phyloP scores from a whole-genome alignment of 2,329 filamentous ascomycete genomes.

The Botrytis pseudocinerea region DNA sequence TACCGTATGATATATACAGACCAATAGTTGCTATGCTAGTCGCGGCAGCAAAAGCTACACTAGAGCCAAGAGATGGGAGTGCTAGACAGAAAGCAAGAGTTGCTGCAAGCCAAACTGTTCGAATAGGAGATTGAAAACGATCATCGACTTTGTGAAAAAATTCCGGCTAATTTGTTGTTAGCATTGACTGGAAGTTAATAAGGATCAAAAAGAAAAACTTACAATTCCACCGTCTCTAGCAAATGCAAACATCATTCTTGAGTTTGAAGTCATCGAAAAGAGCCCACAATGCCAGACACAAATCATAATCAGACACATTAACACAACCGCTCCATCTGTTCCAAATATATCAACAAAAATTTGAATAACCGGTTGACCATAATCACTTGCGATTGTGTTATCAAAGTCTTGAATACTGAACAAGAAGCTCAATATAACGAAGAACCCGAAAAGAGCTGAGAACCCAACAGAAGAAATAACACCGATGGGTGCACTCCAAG shows the following conservation, averaged over 20 bases:
- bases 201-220: conserved; percentile 27
- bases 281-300: conserved; percentile 63
- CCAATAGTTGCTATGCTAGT: conserved; percentile 61
- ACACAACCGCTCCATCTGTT: conserved; percentile 53
- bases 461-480: conserved; percentile 58
- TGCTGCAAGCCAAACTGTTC: conserved; percentile 58
- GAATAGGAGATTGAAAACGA: conserved; percentile 51
- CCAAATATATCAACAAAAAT: conserved; percentile 60
- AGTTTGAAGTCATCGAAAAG: conserved; percentile 58
- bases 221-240: conserved; percentile 55
- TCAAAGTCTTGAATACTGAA: conserved; percentile 61
- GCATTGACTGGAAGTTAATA: neutral
- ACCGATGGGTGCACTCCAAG: conserved; percentile 58
- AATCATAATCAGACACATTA: conserved; percentile 57
- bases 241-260: conserved; percentile 62
- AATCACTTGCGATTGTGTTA: conserved; percentile 47
- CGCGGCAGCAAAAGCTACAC: conserved; percentile 57
- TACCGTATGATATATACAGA: conserved; percentile 58
- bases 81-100: conserved; percentile 55
- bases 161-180: conserved; percentile 39
- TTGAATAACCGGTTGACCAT: conserved; percentile 57
- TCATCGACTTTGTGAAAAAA: conserved; percentile 57
- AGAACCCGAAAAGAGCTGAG: conserved; percentile 58
- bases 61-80: conserved; percentile 55
- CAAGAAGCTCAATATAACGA: conserved; percentile 56